Evolutionary conservation across 176 grass and related monocot genomes (phyloP).

Genomic region (Triticum timopheevii): DNA sequence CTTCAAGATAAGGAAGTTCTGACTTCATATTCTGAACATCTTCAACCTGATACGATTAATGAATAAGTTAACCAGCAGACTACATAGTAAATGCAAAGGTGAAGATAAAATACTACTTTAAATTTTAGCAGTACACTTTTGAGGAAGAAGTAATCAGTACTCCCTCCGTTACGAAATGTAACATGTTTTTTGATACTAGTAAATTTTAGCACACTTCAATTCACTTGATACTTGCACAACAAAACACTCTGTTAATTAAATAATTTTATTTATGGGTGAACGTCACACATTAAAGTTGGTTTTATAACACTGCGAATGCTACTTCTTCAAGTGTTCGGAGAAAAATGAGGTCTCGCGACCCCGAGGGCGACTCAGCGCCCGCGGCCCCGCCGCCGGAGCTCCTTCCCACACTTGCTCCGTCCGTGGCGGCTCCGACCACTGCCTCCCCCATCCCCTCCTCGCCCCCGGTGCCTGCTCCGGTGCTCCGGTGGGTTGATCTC

Average conservation of each 20-base stretch:
- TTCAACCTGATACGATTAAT: constrained; percentile 52
- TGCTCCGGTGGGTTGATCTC: too few relatives aligned
- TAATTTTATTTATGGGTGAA: neutral
- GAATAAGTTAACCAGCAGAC: constrained; percentile 11
- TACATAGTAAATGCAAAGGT: neutral
- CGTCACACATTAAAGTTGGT: neutral
- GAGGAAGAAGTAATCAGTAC: neutral
- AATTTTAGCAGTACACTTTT: too few relatives aligned
- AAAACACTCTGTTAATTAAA: neutral
- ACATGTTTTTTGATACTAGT: too few relatives aligned
- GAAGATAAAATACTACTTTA: constrained; percentile 14
- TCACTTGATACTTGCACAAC: neutral
- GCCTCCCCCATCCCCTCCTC: too few relatives aligned
- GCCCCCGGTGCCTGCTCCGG: too few relatives aligned
- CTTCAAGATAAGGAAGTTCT: constrained; percentile 64
- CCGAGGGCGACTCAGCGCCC: too few relatives aligned
- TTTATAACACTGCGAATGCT: neutral
- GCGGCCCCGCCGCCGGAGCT: too few relatives aligned
- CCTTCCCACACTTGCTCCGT: too few relatives aligned
- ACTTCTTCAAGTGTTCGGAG: too few relatives aligned
- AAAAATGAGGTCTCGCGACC: too few relatives aligned
- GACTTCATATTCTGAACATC: constrained; percentile 63
- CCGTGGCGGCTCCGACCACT: too few relatives aligned
- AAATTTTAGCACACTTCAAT: neutral
- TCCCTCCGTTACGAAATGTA: too few relatives aligned